Evolutionary conservation across 345 rosid species (phyloP), one percentile per base, ranked within the genome.

Genomic region (Melastoma malabathricum): DNA sequence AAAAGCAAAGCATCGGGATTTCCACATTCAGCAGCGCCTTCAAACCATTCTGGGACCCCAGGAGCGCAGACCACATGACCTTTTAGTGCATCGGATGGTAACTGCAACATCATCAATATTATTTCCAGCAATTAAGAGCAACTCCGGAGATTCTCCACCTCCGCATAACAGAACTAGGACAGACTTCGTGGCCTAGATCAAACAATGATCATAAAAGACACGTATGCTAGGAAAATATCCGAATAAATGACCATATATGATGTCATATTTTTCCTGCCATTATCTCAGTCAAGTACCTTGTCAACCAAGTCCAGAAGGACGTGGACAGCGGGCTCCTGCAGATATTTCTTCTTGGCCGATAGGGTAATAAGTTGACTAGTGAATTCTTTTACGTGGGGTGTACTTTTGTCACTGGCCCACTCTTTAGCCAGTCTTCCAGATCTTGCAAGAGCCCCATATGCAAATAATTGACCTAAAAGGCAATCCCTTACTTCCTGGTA

Each of bases 1-100:
- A 92, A 68, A 60, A 92, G 88, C 80, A 92, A 71, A 60, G 97
- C 94, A 69, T 92, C 97, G 12, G 98, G 84, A 69, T 92, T 84
- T 58, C 95, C 97, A 64, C 57, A 71, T 60, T 81, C 76, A 19
- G 66, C 50, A 39, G 94, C 90, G 58, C 72, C 78, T 39, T 76
- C 77, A 68, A 87, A 84, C 97, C 90, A 84, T 58, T 83, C 81
- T 27, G 48, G 71, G 51, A 84, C 64, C 63, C 80, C 81, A 16
- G 80, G 75, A 64, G 86, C 82, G 67, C 74, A 83, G 72, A 84
- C 63, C 45, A 92, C 61, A 68, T 83, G 97, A 62, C 73, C 67
- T 62, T 65, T 39, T 52, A 83, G 50, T 14, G 80, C 80, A 58
- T 84, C 94, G 23, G 68, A 55, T 51, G 93, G 93, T 51, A 87